phyloP scores from a whole-genome alignment of 306 rosid genomes.

The Albizia julibrissin region DNA sequence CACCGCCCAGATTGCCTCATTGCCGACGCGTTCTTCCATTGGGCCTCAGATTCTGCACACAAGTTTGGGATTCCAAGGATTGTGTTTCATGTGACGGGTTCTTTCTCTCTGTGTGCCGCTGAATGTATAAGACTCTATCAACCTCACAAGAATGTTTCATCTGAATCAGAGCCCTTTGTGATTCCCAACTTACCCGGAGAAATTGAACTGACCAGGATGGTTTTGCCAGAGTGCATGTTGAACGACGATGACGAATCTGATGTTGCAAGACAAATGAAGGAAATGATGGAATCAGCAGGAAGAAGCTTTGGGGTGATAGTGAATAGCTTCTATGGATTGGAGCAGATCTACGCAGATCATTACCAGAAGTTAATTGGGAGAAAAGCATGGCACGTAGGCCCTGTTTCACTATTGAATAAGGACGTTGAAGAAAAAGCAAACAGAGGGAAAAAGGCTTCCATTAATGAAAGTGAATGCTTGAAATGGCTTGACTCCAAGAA shows the following conservation, averaged over 20 bases:
- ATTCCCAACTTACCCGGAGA: conserved; percentile 55
- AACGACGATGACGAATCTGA: conserved; percentile 23
- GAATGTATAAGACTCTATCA: conserved; percentile 33
- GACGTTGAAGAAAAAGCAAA: conserved; percentile 33
- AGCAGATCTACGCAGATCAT: conserved; percentile 52
- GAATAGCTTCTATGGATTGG: conserved; percentile 58
- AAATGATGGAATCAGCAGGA: conserved; percentile 25
- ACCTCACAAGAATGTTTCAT: conserved; percentile 47
- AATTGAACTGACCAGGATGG: conserved; percentile 43
- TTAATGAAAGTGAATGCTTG: conserved; percentile 18
- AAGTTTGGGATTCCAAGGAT: conserved; percentile 56
- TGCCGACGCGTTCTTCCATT: conserved; percentile 51
- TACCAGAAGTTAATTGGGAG: conserved; percentile 45
- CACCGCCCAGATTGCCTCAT: conserved; percentile 47
- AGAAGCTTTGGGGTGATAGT: conserved; percentile 51
- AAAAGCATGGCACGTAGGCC: conserved; percentile 65
- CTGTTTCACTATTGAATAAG: conserved; percentile 39
- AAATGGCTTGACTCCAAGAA: conserved; percentile 46
- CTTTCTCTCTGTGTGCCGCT: conserved; percentile 44
- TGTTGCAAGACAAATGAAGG: background rate
- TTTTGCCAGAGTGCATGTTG: conserved; percentile 33
- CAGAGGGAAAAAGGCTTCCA: conserved; percentile 41
- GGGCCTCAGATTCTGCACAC: conserved; percentile 51
- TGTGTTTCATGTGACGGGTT: conserved; percentile 51
- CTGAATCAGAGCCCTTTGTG: conserved; percentile 44